Percentiles rank a stretch among this genome's conserved stretches.
phyloP scores from a whole-genome alignment of 495 filamentous ascomycete species.

The Patellaria atrata region DNA sequence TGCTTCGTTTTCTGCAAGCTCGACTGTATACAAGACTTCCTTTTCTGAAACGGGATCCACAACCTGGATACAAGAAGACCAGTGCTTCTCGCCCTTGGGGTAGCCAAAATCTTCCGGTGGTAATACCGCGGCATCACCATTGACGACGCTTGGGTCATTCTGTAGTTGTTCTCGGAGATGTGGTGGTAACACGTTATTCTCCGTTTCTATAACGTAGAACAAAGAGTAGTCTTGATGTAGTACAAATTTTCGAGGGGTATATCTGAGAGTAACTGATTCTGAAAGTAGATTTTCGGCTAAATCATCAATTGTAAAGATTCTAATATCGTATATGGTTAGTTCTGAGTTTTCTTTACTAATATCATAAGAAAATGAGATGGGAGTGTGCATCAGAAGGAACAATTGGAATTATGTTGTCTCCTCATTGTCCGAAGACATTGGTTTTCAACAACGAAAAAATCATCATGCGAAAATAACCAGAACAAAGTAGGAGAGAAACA shows the following conservation, averaged over 20 bases:
- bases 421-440: slow-evolving; percentile 36
- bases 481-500: slow-evolving; percentile 30
- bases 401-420: slow-evolving; percentile 54
- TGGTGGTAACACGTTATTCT: slow-evolving; percentile 72
- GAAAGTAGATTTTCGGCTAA: slow-evolving; percentile 76
- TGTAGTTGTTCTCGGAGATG: slow-evolving; percentile 57
- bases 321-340: slow-evolving; percentile 24
- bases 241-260: slow-evolving; percentile 78
- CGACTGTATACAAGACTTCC: slow-evolving; percentile 49
- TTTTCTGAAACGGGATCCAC: slow-evolving; percentile 56
- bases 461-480: slow-evolving; percentile 44
- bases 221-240: slow-evolving; percentile 75
- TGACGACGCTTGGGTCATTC: slow-evolving; percentile 43
- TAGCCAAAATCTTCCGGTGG: slow-evolving; percentile 83
- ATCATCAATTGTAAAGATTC: slow-evolving; percentile 83
- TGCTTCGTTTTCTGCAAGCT: slow-evolving; percentile 80
- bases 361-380: slow-evolving; percentile 1
- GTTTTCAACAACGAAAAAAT: too few species aligned
- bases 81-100: slow-evolving; percentile 65
- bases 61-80: slow-evolving; percentile 88
- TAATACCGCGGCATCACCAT: slow-evolving; percentile 54
- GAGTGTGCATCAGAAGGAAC: slow-evolving; percentile 48
- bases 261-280: slow-evolving; percentile 73
- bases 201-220: slow-evolving; percentile 88
- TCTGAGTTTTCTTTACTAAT: not conserved